Base-by-base conservation (phyloP, 2,329 filamentous ascomycete genomes). In the Paecilomyces formosus region DNA sequence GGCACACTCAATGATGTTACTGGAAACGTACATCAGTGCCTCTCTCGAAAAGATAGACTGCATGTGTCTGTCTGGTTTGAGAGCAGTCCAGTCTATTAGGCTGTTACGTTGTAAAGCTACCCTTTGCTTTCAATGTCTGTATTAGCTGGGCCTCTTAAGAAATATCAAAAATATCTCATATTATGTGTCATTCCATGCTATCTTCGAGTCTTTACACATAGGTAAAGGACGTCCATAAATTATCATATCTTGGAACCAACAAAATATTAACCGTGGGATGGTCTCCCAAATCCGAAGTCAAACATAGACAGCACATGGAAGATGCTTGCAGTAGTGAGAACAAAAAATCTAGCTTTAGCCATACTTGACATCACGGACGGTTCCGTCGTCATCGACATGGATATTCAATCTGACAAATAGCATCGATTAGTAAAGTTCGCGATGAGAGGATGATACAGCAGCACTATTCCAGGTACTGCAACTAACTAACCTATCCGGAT, bases 311-410 rank as follows among this genome's bases (percentile, higher is more conserved):
- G 24, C 24, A 26, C 24, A 6, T 26, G 24, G 24, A 26, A 6
- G 24, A 26, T 26, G 6, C 3, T 26, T 26, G 24, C 24, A 26
- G 6, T 26, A 26, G 24, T 26, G 24, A 26, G 6, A 26, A 30
- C 8, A 30, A 30, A 30, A 30, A 8, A 30, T 18, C 11, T 18
- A 45, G 39, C 15, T 45, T 64, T 66, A 77, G 49, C 72, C 73
- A 59, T 72, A 77, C 28, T 68, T 75, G 18, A 80, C 76, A 63
- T 79, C 65, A 18, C 69, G 74, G 2, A 80, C 76, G 3, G 70
- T 74, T 1, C 74, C 77, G 50, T 77, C 69, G 9, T 78, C 69
- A 53, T 74, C 72, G 22, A 79, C 63, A 60, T 79, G 72, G 26
- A 80, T 65, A 52, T 79, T 80, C 57, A 80, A 59, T 59, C 77